Conservation (phyloP, 305 asterid species). For the Fraxinus angustifolia region DNA sequence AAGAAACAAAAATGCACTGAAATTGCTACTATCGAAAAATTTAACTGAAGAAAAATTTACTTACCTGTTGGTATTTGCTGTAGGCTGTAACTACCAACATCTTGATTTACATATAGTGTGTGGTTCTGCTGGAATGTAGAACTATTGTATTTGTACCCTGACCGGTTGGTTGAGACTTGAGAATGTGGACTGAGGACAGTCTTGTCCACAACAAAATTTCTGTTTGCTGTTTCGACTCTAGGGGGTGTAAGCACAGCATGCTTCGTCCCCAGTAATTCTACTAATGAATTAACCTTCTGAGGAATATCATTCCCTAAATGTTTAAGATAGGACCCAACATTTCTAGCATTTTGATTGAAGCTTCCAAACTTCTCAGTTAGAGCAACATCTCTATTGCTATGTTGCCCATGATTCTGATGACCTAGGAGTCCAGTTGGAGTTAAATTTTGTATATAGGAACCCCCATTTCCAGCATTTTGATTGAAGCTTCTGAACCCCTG, state of each 20-base stretch:
- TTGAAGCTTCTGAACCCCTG: slow-evolving; percentile 21
- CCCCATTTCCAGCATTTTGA: neutral
- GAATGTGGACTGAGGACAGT: slow-evolving; percentile 30
- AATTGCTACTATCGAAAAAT: neutral
- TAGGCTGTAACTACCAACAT: slow-evolving; percentile 35
- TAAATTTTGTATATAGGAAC: slow-evolving; percentile 11
- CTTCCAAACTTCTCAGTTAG: slow-evolving; percentile 18
- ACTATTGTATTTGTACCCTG: slow-evolving; percentile 23
- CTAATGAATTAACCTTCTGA: slow-evolving; percentile 41
- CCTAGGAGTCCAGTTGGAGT: slow-evolving; percentile 10
- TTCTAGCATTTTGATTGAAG: slow-evolving; percentile 30
- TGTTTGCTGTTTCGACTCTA: slow-evolving; percentile 27
- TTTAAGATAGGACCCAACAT: slow-evolving; percentile 26
- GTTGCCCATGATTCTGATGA: slow-evolving; percentile 19
- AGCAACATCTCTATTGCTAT: slow-evolving; percentile 21
- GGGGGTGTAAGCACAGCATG: slow-evolving; percentile 20
- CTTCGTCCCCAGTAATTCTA: slow-evolving; percentile 36
- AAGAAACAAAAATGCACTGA: slow-evolving; percentile 17
- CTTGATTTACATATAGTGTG: slow-evolving; percentile 20
- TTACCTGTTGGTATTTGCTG: slow-evolving; percentile 38
- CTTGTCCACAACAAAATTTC: slow-evolving; percentile 11
- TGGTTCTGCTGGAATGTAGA: slow-evolving; percentile 27
- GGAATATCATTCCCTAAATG: slow-evolving; percentile 29
- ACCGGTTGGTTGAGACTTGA: slow-evolving; percentile 30
- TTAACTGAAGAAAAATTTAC: slow-evolving; percentile 29